Evolutionary conservation across 73 alveolate species (phyloP), one percentile per base, ranked within the genome.

Genomic region (Symbiodinium natans): DNA sequence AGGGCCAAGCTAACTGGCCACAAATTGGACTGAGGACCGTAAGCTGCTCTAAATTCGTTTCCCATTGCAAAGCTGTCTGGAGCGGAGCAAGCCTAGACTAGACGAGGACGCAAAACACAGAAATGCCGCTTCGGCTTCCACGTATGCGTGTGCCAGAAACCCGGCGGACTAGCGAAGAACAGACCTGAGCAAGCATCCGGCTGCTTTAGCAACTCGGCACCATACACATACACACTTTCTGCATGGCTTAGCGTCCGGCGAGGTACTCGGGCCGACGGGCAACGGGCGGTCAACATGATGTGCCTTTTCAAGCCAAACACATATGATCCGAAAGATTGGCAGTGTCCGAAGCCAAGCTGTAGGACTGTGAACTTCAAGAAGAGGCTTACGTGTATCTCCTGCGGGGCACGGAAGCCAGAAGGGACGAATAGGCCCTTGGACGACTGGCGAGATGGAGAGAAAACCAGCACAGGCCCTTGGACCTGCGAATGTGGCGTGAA

Each of bases 291-390:
- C 86, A 36, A 68, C 48, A 90, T 90, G 96, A 90, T 90, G 96
- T 90, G 96, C 87, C 52, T 90, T 6, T 90, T 90, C 87, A 90
- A 90, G 77, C 96, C 96, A 38, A 90, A 90, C 77, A 90, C 96
- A 8, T 90, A 90, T 88, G 96, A 90, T 80, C 96, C 96, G 39
- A 90, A 90, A 52, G 96, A 90, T 84, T 90, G 96, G 96, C 96
- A 90, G 34, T 90, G 96, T 77, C 96, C 96, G 75, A 90, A 90
- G 52, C 96, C 96, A 63, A 90, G 96, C 96, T 90, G 96, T 82
- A 39, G 96, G 88, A 90, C 96, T 23, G 96, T 90, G 88, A 90
- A 90, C 87, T 90, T 90, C 87, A 90, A 90, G 75, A 90, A 90
- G 82, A 90, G 96, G 96, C 96, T 56, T 33, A 90, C 96, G 40